A percentile compares a stretch with the other conserved stretches of the same genome.
phyloP scores from a whole-genome alignment of 2,329 filamentous ascomycete species.

The Ophiostoma australiae region DNA sequence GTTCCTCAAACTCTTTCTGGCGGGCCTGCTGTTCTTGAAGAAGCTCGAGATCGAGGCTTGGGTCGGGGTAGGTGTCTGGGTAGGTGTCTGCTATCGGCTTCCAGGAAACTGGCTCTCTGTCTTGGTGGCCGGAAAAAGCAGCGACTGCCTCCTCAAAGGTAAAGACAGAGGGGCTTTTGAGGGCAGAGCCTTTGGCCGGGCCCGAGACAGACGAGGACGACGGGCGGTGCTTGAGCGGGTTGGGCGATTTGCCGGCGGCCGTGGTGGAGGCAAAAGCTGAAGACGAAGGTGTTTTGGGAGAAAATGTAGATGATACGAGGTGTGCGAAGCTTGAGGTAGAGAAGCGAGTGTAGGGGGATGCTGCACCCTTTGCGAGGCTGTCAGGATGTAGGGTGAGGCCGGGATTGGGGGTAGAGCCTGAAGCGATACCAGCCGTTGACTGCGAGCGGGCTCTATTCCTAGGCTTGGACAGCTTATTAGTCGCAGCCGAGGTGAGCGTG shows the following conservation, averaged over 20 bases:
- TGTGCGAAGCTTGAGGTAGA: conserved; percentile 31
- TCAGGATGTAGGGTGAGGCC: neutral
- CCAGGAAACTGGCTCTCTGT: conserved; percentile 20
- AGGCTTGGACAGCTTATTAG: neutral
- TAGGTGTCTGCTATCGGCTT: conserved; percentile 14
- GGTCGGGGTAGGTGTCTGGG: conserved; percentile 9
- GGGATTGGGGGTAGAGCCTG: neutral
- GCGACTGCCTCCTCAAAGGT: conserved; percentile 26
- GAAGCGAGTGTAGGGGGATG: conserved; percentile 23
- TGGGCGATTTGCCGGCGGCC: neutral
- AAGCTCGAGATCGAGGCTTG: conserved; percentile 21
- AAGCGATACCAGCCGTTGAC: neutral
- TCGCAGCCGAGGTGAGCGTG: neutral
- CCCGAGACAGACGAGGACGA: conserved; percentile 7
- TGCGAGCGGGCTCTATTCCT: neutral
- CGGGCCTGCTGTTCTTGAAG: conserved; percentile 24
- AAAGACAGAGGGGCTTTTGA: conserved; percentile 19
- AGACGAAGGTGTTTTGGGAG: neutral
- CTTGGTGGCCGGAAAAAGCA: conserved; percentile 14
- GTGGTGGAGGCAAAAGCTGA: conserved; percentile 10
- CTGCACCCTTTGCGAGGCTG: neutral
- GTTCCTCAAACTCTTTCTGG: conserved; percentile 24
- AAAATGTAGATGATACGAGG: conserved; percentile 24
- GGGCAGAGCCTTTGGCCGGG: neutral
- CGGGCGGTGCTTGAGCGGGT: neutral